A percentile compares a stretch with the other conserved stretches of the same genome.
phyloP scores from a whole-genome alignment of 176 grass and related monocot genomes.

The Dactylis glomerata region DNA sequence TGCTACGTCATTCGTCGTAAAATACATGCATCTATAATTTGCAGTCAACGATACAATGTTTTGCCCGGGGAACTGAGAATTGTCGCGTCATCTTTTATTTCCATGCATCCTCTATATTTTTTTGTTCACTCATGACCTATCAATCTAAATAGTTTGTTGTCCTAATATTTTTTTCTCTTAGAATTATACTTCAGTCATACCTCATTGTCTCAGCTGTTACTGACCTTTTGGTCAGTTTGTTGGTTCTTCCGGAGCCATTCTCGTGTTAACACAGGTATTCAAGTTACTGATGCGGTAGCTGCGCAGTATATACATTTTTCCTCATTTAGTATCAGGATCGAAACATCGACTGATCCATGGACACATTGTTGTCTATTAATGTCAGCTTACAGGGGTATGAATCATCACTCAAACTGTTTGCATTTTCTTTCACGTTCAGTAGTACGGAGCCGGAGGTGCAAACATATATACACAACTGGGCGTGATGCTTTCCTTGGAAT shows the following conservation, averaged over 20 bases:
- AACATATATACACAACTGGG: background rate
- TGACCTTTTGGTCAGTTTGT: conserved; percentile 83
- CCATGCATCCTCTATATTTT: background rate
- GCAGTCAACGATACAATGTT: too few species aligned
- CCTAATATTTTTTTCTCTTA: background rate
- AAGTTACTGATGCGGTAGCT: too few species aligned
- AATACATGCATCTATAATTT: too few species aligned
- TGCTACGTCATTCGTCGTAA: too few species aligned
- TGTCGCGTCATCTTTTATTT: background rate
- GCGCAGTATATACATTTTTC: too few species aligned
- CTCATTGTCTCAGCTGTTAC: conserved; percentile 86
- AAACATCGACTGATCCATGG: too few species aligned
- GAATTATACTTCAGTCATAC: conserved; percentile 60
- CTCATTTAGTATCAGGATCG: too few species aligned
- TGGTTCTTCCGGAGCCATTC: conserved; percentile 92
- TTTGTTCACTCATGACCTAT: background rate
- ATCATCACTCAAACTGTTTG: conserved; percentile 67
- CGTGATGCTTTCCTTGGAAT: conserved; percentile 37
- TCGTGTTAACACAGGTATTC: conserved; percentile 48
- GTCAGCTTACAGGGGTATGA: too few species aligned
- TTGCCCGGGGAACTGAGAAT: background rate
- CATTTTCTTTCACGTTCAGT: conserved; percentile 83
- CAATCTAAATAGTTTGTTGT: background rate
- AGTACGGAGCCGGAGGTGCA: too few species aligned
- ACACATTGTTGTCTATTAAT: too few species aligned